Percentiles rank a stretch among this genome's conserved stretches.
phyloP scores from a whole-genome alignment of 768 basidiomycete genomes.

The Cystobasidium onofrii region DNA sequence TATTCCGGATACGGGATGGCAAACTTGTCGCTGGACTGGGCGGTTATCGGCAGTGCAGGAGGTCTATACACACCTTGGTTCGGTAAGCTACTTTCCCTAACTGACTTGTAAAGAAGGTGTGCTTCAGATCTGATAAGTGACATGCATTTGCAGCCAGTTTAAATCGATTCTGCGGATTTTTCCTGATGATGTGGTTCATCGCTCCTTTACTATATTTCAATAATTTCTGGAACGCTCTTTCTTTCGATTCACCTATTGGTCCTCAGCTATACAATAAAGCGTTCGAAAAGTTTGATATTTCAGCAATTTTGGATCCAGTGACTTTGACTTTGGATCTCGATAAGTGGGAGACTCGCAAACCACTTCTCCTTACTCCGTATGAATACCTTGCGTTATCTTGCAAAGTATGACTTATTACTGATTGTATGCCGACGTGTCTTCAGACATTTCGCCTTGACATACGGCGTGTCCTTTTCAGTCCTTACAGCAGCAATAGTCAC shows the following conservation, averaged over 20 bases:
- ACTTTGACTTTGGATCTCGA: conserved; percentile 41
- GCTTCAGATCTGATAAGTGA: background rate
- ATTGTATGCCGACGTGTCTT: too few relatives aligned
- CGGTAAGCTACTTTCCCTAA: background rate
- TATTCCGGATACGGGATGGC: conserved; percentile 43
- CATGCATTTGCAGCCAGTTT: conserved; percentile 7
- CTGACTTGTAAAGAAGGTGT: too few relatives aligned
- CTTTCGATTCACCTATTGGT: conserved; percentile 40
- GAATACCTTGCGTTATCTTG: too few relatives aligned
- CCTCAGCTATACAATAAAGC: conserved; percentile 41
- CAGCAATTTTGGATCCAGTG: conserved; percentile 39
- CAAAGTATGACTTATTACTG: too few relatives aligned
- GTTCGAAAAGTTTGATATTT: conserved; percentile 41
- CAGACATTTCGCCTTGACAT: conserved; percentile 37
- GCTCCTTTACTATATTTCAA: conserved; percentile 41
- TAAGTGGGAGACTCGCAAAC: conserved; percentile 37
- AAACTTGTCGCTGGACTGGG: conserved; percentile 43
- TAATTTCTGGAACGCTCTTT: conserved; percentile 41
- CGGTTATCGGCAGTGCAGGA: conserved; percentile 41
- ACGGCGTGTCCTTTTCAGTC: conserved; percentile 42
- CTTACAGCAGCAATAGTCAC: conserved; percentile 40
- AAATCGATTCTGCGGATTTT: conserved; percentile 39
- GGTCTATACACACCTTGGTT: conserved; percentile 41
- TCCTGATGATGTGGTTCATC: conserved; percentile 40
- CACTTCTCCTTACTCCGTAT: conserved; percentile 42